Evolutionary conservation across 768 basidiomycete species (phyloP), one percentile per base, ranked within the genome.

Genomic region (Mycena latifolia): DNA sequence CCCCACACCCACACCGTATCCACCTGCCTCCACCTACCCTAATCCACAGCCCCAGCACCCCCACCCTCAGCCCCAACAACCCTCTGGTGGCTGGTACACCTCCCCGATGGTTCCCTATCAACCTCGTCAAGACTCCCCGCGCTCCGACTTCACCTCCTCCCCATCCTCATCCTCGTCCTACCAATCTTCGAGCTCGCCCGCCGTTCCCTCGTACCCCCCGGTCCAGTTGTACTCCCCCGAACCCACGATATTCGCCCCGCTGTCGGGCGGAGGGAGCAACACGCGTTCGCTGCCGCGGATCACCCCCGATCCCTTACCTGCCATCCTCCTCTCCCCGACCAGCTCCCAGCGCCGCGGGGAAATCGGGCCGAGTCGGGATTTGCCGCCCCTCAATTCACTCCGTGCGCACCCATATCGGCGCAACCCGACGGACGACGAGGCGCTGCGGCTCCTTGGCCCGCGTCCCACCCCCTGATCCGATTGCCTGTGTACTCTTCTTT

Each of bases 341-440:
- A 27, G 29, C 14, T 58, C 59, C 52, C 33, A 64, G 15, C 69
- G 73, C 55, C 70, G 76, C 68, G 76, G 74, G 24, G 74, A 72
- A 25, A 59, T 74, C 57, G 76, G 74, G 6, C 75, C 70, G 18
- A 66, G 75, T 39, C 75, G 79, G 9, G 83, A 82, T 63, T 82
- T 92, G 18, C 88, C 86, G 9, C 89, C 91, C 17, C 80, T 92
- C 53, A 79, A 85, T 57, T 78, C 85, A 22, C 78, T 91, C 48
- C 83, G 88, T 24, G 78, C 74, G 46, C 86, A 87, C 68, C 84
- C 86, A 9, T 91, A 89, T 60, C 81, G 84, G 53, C 84, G 91
- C 61, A 82, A 89, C 60, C 88, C 87, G 27, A 70, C 81, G 29
- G 91, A 92, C 74, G 91, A 92, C 69, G 83, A 82, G 64, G 83